Evolutionary conservation across 73 alveolate species (phyloP), one percentile per base, ranked within the genome.

Genomic region (Blepharisma stoltei): DNA sequence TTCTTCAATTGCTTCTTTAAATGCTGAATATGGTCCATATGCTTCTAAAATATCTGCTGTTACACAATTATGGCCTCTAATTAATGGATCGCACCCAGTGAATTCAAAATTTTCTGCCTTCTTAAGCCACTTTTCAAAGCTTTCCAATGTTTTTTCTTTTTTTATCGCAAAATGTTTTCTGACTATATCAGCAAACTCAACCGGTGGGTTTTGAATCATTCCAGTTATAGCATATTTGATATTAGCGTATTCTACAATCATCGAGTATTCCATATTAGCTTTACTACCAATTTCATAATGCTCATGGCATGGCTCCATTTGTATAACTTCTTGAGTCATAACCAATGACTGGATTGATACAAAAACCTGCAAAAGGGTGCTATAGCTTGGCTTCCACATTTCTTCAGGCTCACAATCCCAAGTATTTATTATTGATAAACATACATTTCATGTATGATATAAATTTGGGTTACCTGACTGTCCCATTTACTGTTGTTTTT

Each of bases 201-300:
- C 71, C 0, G 97, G 83, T 23, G 99, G 99, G 50, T 90, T 88
- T 77, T 88, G 88, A 77, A 96, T 90, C 73, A 88, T 86, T 47
- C 89, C 98, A 79, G 95, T 86, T 97, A 96, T 96, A 6, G 99
- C 99, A 85, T 73, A 96, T 86, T 89, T 94, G 7, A 96, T 85
- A 78, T 94, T 96, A 54, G 97, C 79, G 83, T 93, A 96, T 60
- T 97, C 82, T 5, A 96, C 98, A 54, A 96, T 96, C 85, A 93
- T 93, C 37, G 95, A 84, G 84, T 14, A 50, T 18, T 14, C n/a
- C 43, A 84, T 92, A n/a, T 97, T 92, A 32, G 41, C 41, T 32
- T 32, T 32, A 32, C 41, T 32, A 32, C 3, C 41, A 32, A 32
- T 32, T 32, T 32, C 41, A 32, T 32, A 32, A 32, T 32, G 41